Evolutionary conservation across 108 stramenopile species (phyloP).

Genomic region (Chaetoceros tenuissimus): DNA sequence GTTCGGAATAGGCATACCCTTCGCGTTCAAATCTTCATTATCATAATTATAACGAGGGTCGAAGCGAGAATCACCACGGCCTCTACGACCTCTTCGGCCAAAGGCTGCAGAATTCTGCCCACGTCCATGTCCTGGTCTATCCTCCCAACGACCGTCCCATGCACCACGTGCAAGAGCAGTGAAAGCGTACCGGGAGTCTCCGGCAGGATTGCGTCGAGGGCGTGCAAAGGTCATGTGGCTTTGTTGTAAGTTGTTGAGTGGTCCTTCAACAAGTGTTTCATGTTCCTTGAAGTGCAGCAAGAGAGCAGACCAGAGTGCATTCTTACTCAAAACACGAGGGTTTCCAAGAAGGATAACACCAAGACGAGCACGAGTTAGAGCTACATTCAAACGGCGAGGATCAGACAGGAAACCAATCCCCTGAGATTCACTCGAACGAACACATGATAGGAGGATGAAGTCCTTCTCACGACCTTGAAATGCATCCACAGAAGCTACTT

Average conservation of each 20-base stretch:
- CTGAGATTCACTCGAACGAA: constrained; percentile 95
- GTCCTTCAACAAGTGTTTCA: constrained; percentile 85
- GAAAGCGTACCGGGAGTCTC: constrained; percentile 82
- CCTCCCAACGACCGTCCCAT: constrained; percentile 88
- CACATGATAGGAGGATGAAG: constrained; percentile 94
- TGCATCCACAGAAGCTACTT: constrained; percentile 96
- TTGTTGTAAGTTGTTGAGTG: constrained; percentile 86
- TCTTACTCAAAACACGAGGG: constrained; percentile 92
- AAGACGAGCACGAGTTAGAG: constrained; percentile 92
- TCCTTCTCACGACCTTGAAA: constrained; percentile 99
- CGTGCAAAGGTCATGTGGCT: constrained; percentile 91
- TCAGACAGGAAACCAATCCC: constrained; percentile 97
- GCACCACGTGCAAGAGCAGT: constrained; percentile 85
- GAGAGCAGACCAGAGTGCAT: constrained; percentile 94
- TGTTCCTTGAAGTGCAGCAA: constrained; percentile 90
- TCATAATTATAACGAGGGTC: constrained; percentile 71
- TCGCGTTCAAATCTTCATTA: constrained; percentile 23
- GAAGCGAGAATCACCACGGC: constrained; percentile 73
- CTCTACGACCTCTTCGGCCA: constrained; percentile 44
- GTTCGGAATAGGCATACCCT: constrained; percentile 66
- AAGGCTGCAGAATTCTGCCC: constrained; percentile 36
- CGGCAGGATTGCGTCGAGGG: constrained; percentile 67
- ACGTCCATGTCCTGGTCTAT: constrained; percentile 37
- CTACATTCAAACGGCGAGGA: constrained; percentile 98
- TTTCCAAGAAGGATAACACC: constrained; percentile 93